These are phyloP conservation scores for Boletus bicolor DNA, from an alignment of 768 basidiomycete species.

Conservation along the genomic window DNA sequence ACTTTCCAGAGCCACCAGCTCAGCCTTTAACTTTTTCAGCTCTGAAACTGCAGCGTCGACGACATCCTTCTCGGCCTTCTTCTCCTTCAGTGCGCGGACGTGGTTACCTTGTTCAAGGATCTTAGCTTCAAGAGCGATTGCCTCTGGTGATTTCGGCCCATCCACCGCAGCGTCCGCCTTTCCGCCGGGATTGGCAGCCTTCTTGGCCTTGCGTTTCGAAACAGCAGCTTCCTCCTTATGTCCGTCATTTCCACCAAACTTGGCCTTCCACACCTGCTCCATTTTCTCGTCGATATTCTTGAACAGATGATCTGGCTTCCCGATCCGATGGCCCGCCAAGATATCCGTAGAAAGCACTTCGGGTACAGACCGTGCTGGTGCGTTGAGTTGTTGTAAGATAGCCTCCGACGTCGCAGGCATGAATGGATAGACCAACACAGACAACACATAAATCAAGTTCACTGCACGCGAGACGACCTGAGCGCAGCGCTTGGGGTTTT, in stretches of 20 bases:
- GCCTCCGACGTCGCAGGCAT: conserved; percentile 88
- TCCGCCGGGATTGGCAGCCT: conserved; percentile 47
- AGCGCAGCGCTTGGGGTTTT: conserved; percentile 81
- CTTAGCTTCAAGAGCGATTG: conserved; percentile 67
- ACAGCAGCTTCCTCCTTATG: conserved; percentile 43
- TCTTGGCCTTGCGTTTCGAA: conserved; percentile 52
- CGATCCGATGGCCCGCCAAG: conserved; percentile 80
- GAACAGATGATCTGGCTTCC: conserved; percentile 87
- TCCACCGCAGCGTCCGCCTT: conserved; percentile 40
- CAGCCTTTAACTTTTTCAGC: conserved; percentile 63
- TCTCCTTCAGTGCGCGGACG: conserved; percentile 66
- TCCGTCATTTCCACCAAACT: conserved; percentile 67
- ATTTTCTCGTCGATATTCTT: conserved; percentile 90
- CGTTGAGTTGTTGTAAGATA: conserved; percentile 85
- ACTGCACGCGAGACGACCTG: conserved; percentile 86
- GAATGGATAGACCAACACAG: conserved; percentile 87
- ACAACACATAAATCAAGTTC: conserved; percentile 90
- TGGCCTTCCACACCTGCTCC: conserved; percentile 75
- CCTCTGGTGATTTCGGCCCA: conserved; percentile 70
- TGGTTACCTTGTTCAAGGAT: conserved; percentile 71
- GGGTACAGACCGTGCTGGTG: conserved; percentile 79
- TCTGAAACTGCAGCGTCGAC: conserved; percentile 49
- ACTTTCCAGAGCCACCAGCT: conserved; percentile 35
- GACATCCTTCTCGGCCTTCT: conserved; percentile 44
- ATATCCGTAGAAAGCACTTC: conserved; percentile 74